Base-by-base conservation (phyloP, 1,284 basidiomycete genomes). In the Athelia sp. region DNA sequence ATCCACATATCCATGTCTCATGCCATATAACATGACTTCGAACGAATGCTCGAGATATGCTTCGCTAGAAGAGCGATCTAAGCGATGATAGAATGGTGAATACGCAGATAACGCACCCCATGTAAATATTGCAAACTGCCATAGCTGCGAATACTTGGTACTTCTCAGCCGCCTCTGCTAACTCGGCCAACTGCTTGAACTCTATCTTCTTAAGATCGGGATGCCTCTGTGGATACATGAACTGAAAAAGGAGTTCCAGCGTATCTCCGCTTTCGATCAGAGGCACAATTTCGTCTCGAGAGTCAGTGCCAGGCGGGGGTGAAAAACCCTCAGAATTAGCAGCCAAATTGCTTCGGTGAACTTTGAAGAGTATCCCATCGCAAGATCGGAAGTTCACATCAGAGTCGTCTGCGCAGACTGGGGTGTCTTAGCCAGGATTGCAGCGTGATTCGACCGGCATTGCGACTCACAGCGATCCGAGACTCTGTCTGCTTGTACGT, bases 271-370 rank as follows among this genome's bases (percentile, higher is more conserved):
- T 19, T 31, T 60, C 58, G 0, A 54, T 24, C 1, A 60, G 51
- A 2, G 26, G 15, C 14, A 55, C 46, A 15, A 46, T 21, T 19
- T 56, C 52, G 15, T 52, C 49, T 13, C 10, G 36, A 10, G 36
- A 40, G 21, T 10, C 10, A 15, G 17, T 22, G 8, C 36, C 36
- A n/a, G 6, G 8, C 19, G 36, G 36, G 8, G 36, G 36, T 21
- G 65, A 59, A 35, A 67, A 63, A 1, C 59, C 60, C n/a, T 60
- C 60, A 0, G 61, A 58, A n/a, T 57, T 58, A 24, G 54, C 53
- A 35, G 57, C 56, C 8, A 67, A 56, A 31, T 65, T 59, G 34
- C 58, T 60, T 29, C 59, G 53, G 46, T 65, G 62, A 14, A 65
- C 31, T 13, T 56, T 46, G 47, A 65, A 65, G 3, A 62, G 43